Conservation (phyloP, 1,139 yeast genomes). For the Diutina scorzettiae region DNA sequence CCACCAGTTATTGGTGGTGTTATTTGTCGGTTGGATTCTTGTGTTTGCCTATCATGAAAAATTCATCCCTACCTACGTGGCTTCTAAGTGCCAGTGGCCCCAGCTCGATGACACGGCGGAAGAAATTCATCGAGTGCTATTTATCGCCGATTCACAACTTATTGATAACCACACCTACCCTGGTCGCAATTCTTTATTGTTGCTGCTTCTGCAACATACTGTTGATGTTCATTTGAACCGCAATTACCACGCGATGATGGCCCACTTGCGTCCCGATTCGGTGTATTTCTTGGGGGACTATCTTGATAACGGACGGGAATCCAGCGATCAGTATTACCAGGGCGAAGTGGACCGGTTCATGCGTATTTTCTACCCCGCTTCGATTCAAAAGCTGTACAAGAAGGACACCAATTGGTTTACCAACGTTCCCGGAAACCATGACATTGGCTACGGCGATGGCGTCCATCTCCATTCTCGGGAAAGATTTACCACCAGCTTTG, state of each 20-base stretch:
- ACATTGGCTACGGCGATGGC: constrained; percentile 42
- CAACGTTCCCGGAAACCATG: constrained; percentile 45
- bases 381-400: neutral
- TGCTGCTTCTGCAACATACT: constrained; percentile 34
- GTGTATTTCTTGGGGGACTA: constrained; percentile 42
- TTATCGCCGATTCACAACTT: constrained; percentile 88
- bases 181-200: constrained; percentile 23
- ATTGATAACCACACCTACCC: constrained; percentile 71
- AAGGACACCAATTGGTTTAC: constrained; percentile 17
- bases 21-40: constrained; percentile 11
- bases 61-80: constrained; percentile 33
- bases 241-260: constrained; percentile 29
- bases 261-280: constrained; percentile 29
- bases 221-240: constrained; percentile 37
- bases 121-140: constrained; percentile 41
- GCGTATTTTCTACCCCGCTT: constrained; percentile 18
- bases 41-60: constrained; percentile 52
- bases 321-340: constrained; percentile 26
- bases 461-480: constrained; percentile 26
- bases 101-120: constrained; percentile 37
- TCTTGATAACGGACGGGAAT: constrained; percentile 40
- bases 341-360: constrained; percentile 28
- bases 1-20: constrained; percentile 1
- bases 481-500: constrained; percentile 30
- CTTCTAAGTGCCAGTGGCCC: constrained; percentile 49